Evolutionary conservation across 108 stramenopile genomes (phyloP), one percentile per base, ranked within the genome.

Genomic region (Chaetoceros muelleri): DNA sequence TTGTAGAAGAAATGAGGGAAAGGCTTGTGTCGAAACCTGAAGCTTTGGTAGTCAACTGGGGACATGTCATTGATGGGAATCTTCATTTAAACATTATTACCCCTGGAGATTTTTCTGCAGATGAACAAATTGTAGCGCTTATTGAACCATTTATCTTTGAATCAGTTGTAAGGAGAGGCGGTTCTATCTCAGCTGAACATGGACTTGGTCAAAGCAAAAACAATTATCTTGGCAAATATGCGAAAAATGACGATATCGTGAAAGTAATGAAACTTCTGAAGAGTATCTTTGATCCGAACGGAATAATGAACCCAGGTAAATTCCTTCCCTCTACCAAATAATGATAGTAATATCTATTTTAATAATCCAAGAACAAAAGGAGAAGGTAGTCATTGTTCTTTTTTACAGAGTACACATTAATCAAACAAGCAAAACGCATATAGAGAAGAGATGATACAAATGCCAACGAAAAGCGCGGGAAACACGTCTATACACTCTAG

Each of bases 171-270:
- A 53, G 58, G 45, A 60, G 74, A 16, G 71, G 76, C n/a, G 98
- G 98, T n/a, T 95, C 94, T 53, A 93, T 99, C 24, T 93, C 91
- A 23, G 98, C 98, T 5, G 98, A 99, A 72, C 98, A 99, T 71
- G 98, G 98, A 31, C 63, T 99, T 44, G 98, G 98, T 21, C 90
- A 94, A 74, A 72, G 76, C 60, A 99, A 99, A 64, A 60, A 75
- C 31, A 54, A 73, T 23, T 75, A 65, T 54, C 47, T 94, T 34
- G 10, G 44, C 21, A 52, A 62, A 44, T 24, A 23, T 23, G 61
- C 75, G 47, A 83, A 84, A 47, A 69, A 67, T 30, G 29, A 52
- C 19, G 48, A 54, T 21, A 70, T 67, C 3, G 53, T 91, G 56
- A 57, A 65, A 20, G 52, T 70, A 0, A 91, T 91, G 90, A 53